Base-by-base conservation (phyloP, 257 asterid genomes). In the Primulina eburnea region DNA sequence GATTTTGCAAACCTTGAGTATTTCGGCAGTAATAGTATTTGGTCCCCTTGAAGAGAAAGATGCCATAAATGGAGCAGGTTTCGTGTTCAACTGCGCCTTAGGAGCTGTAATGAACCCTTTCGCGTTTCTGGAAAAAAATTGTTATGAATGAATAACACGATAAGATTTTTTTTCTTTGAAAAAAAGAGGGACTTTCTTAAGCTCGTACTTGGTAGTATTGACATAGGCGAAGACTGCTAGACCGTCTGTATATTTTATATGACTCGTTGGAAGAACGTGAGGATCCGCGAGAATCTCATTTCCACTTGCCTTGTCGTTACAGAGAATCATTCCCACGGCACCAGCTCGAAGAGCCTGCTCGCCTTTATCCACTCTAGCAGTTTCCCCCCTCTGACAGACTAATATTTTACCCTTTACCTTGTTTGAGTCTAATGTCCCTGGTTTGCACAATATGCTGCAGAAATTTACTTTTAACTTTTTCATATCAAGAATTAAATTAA, bases 41-140 rank as follows among this genome's bases (percentile, higher is more conserved):
- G 98, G 97, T 5, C 97, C 97, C 65, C 87, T 79, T 4, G 97
- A 88, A 3, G 98, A 90, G 82, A 92, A 92, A 12, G 38, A 0
- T 0, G 96, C 92, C 82, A 92, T 73, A 34, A 52, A 12, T 0
- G 98, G 97, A 75, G 96, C 78, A 4, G 92, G 96, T 70, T 75
- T 84, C 2, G 3, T 12, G 29, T 38, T 38, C 18, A 77, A 0
- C 8, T 21, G 0, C 0, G 77, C 73, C 64, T 14, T 47, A 2
- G 96, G 83, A 8, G 85, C 53, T 0, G 76, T 77, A 11, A 92
- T 72, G 4, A 71, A 66, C 1, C 87, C 98, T 18, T 32, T 16
- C 0, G 95, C 87, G 60, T 78, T 18, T n/a, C 92, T 90, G 75
- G 38, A 52, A 43, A 11, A 40, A 10, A 11, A 3, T 11, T 43